Evolutionary conservation across 352 stramenopile species (phyloP), one percentile per base, ranked within the genome.

Genomic region (Phytopythium vexans): DNA sequence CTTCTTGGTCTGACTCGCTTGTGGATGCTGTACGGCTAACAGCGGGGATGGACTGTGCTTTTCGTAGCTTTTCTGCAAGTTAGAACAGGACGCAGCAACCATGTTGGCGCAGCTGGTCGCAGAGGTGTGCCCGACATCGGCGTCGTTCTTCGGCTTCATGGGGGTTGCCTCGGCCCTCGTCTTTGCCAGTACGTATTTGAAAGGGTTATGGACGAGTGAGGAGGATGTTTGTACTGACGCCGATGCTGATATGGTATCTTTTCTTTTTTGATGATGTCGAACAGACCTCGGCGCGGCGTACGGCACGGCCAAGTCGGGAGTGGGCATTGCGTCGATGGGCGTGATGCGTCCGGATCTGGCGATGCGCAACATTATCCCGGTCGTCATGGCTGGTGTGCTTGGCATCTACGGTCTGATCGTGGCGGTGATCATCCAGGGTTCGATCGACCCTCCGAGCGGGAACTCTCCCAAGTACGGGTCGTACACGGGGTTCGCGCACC

Each of bases 61-160:
- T 27, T 27, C 21, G 21, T 27, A 27, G 21, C 21, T 27, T 15
- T 21, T 39, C 34, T 21, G 12, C 37, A 32, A 39, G 8, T 2
- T 27, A 27, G 21, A 34, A 43, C 15, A 50, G 31, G 33, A 14
- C 31, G 36, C 7, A 56, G 41, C 9, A 54, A 72, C 33, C 6
- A 75, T 76, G 68, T 45, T 81, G 40, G 61, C 71, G 45, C 62
- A 85, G 54, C 60, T 86, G 39, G 76, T 89, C 56, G 93, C 93
- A 70, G 95, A 99, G 83, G 96, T 97, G 56, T 99, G 96, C 73
- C 97, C 97, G 43, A 96, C 96, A 55, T 98, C 92, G 68, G 96
- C 97, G 52, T 97, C 97, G 67, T 99, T 99, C 87, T 99, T 99
- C 68, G 97, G 97, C 62, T 99, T 99, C 77, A 99, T 99, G 95